A percentile compares a stretch with the other conserved stretches of the same genome.
Evolutionary conservation across 139 green algal species (phyloP).

Genomic region (Chlamydomonas sphaeroides): DNA sequence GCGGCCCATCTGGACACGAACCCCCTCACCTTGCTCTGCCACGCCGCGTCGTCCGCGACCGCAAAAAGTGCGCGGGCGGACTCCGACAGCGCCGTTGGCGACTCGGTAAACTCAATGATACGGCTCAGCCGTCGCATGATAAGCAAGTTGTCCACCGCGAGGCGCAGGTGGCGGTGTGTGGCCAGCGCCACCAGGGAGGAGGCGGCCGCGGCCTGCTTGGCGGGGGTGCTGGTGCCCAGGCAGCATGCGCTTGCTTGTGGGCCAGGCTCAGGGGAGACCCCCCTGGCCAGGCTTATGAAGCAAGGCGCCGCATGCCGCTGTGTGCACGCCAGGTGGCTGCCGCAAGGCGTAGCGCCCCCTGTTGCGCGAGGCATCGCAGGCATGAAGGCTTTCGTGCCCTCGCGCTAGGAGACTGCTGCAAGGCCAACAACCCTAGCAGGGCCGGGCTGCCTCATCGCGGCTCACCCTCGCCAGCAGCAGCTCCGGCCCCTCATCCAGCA

Average conservation of each 20-base stretch:
- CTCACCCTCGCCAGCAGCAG: no score
- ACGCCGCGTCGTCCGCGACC: not conserved
- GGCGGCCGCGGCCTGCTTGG: not conserved
- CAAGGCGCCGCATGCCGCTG: not conserved
- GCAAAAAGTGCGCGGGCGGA: constrained; percentile 2
- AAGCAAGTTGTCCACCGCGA: constrained; percentile 23
- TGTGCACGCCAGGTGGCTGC: no score
- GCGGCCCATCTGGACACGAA: no score
- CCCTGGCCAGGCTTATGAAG: no score
- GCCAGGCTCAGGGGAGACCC: not conserved
- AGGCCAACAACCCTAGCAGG: no score
- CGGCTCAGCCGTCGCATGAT: constrained; percentile 11
- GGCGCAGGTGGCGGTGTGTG: constrained; percentile 17
- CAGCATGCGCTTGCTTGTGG: constrained; percentile 1
- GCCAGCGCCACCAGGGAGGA: not conserved
- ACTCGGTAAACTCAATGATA: constrained; percentile 11
- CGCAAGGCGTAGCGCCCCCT: no score
- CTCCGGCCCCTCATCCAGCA: no score
- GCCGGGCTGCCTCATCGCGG: no score
- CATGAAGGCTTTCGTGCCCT: no score
- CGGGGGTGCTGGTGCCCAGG: not conserved
- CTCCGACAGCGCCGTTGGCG: not conserved
- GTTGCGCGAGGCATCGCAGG: no score
- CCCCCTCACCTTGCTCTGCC: constrained; percentile 1
- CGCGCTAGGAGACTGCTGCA: no score